Conservation (phyloP, 352 stramenopile species). For the Peronosclerospora sorghi region DNA sequence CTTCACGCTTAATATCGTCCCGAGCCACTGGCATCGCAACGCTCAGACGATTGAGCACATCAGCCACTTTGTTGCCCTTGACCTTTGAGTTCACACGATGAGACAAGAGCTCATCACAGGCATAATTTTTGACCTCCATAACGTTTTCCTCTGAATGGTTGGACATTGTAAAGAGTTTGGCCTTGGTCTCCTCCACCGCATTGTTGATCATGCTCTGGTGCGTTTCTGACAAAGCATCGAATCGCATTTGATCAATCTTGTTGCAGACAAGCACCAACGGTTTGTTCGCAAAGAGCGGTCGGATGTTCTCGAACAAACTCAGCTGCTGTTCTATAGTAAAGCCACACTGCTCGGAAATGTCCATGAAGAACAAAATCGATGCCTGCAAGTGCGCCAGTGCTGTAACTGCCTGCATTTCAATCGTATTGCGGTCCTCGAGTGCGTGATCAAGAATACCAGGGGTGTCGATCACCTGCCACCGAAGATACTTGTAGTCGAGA, state of each 20-base stretch:
- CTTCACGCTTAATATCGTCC: slow-evolving; percentile 85
- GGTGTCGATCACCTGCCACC: slow-evolving; percentile 99
- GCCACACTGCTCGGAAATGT: slow-evolving; percentile 99
- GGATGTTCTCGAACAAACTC: slow-evolving; percentile 96
- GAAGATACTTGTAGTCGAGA: slow-evolving; percentile 99
- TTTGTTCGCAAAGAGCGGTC: slow-evolving; percentile 98
- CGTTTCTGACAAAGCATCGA: slow-evolving; percentile 76
- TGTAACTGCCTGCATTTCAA: slow-evolving; percentile 99
- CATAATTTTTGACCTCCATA: slow-evolving; percentile 88
- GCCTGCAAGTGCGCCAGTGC: slow-evolving; percentile 98
- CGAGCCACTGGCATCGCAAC: slow-evolving; percentile 91
- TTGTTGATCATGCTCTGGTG: slow-evolving; percentile 79
- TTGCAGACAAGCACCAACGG: slow-evolving; percentile 97
- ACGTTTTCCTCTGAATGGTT: slow-evolving; percentile 97
- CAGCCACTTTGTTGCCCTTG: slow-evolving; percentile 92
- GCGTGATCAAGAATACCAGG: slow-evolving; percentile 98
- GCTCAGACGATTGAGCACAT: slow-evolving; percentile 93
- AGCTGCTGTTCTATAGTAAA: slow-evolving; percentile 98
- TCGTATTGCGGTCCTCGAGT: slow-evolving; percentile 99
- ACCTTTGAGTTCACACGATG: slow-evolving; percentile 92
- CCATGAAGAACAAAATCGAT: slow-evolving; percentile 99
- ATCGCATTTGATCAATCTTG: slow-evolving; percentile 97
- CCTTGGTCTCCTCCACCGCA: slow-evolving; percentile 60
- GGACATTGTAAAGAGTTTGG: slow-evolving; percentile 96
- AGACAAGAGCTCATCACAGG: slow-evolving; percentile 93